Base-by-base conservation (phyloP, 2,329 filamentous ascomycete genomes). In the Pseudogymnoascus sp. region DNA sequence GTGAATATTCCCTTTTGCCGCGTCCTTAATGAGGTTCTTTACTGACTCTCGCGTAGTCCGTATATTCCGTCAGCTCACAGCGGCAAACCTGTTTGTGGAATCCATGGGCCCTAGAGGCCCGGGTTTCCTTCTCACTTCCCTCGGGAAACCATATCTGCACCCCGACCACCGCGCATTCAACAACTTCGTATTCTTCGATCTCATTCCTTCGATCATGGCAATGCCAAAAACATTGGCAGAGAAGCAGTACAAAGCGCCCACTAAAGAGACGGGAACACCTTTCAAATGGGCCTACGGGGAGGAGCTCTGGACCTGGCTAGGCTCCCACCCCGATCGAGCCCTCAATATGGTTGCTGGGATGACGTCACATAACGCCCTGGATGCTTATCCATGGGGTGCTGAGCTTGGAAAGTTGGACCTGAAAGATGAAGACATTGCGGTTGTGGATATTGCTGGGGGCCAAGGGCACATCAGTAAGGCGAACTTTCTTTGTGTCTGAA, bases 371-470 rank as follows among this genome's bases (percentile, higher is more conserved):
- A 66, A 67, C 28, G 7, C 11, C 14, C 61, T 60, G 23, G 66
- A 68, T 60, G 66, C 66, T 9, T 67, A 68, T 59, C 67, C 67
- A 14, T 68, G 31, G 31, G 62, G 59, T 12, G 59, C 7, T 28
- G 62, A 63, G 58, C 62, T 63, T 35, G 62, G n/a, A 37, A 68
- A 65, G 41, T 49, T 67, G 25, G 49, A 63, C 38, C 9, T 68
- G 33, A 66, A 65, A 59, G 63, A 69, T 9, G 62, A 65, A 4
- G 66, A 67, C 25, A 60, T 68, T 5, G 65, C 64, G 1, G 58
- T 70, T 59, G 68, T 69, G 12, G 67, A 69, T 63, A 62, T 68
- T 59, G 67, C 62, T 23, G 68, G 68, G n/a, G 67, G 67, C 14
- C 62, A 67, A 35, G 67, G 67, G 5, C 67, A 69, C 25, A 65